Evolutionary conservation across 306 rosid genomes (phyloP), one percentile per base, ranked within the genome.

Genomic region (Bauhinia variegata): DNA sequence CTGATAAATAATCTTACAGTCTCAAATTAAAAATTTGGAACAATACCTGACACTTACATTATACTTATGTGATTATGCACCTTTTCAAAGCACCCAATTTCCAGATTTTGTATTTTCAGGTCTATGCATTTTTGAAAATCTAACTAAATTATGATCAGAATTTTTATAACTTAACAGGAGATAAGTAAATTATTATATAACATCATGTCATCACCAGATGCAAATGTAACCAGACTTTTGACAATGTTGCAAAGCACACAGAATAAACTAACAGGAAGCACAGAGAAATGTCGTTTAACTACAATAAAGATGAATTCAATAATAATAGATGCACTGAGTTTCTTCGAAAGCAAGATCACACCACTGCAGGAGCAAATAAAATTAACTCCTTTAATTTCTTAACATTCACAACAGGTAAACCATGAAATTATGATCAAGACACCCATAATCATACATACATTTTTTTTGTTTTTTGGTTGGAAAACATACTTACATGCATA

Each of bases 381-480:
- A 23, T 46, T 7, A 65, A 8, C 33, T 10, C n/a, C 12, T 48
- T 47, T 1, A 23, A 23, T n/a, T n/a, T n/a, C n/a, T n/a, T n/a
- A 33, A 71, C 16, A 60, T 11, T 12, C 71, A 52, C 13, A 6
- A 54, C 17, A 60, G 41, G 39, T n/a, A 52, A 68, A 60, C 41
- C 44, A 16, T n/a, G 51, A 47, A 54, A 12, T n/a, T 36, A 66
- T 51, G 13, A 36, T 5, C 11, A 65, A 62, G 41, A 68, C 43
- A 68, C 19, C 52, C 31, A 17, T 23, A 12, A 15, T n/a, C n/a
- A n/a, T n/a, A n/a, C n/a, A n/a, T n/a, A n/a, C n/a, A n/a, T n/a
- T n/a, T n/a, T n/a, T n/a, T n/a, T n/a, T n/a, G n/a, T n/a, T n/a
- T n/a, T n/a, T n/a, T n/a, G n/a, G n/a, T n/a, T n/a, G n/a, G n/a